These are phyloP conservation scores for Leptomonas seymouri DNA, from an alignment of 208 protist genomes.

Conservation along the genomic window DNA sequence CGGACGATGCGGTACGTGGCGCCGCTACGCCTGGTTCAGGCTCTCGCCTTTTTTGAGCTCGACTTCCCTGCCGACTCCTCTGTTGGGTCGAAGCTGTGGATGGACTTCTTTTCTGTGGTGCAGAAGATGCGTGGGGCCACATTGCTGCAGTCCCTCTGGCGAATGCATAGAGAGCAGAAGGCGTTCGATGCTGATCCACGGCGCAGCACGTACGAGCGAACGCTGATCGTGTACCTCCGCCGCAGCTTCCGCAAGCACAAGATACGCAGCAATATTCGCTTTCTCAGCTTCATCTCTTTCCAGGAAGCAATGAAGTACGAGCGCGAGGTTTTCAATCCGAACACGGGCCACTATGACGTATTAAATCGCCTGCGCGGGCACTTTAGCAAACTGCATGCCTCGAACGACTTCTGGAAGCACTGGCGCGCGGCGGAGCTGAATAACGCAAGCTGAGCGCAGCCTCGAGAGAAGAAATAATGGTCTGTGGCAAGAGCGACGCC, in stretches of 20 bases:
- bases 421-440: constrained; percentile 11
- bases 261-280: constrained; percentile 44
- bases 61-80: constrained; percentile 76
- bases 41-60: constrained; percentile 69
- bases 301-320: constrained; percentile 58
- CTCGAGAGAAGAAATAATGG: no score
- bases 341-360: constrained; percentile 66
- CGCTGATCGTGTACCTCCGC: constrained; percentile 44
- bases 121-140: constrained; percentile 74
- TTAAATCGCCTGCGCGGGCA: constrained; percentile 66
- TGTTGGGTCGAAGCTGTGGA: constrained; percentile 71
- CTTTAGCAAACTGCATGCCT: constrained; percentile 41
- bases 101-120: constrained; percentile 78
- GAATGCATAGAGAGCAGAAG: constrained; percentile 70
- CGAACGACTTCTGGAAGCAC: constrained; percentile 28
- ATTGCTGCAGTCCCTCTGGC: constrained; percentile 83
- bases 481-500: background rate
- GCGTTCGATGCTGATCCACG: constrained; percentile 50
- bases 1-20: constrained; percentile 44
- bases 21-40: constrained; percentile 72
- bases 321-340: constrained; percentile 61
- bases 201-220: constrained; percentile 33
- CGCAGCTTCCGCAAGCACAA: constrained; percentile 59
- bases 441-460: constrained; percentile 1
- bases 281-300: constrained; percentile 47